Percentiles rank a stretch among this genome's conserved stretches.
Conservation (phyloP, 305 asterid genomes). For the Vinca major region DNA sequence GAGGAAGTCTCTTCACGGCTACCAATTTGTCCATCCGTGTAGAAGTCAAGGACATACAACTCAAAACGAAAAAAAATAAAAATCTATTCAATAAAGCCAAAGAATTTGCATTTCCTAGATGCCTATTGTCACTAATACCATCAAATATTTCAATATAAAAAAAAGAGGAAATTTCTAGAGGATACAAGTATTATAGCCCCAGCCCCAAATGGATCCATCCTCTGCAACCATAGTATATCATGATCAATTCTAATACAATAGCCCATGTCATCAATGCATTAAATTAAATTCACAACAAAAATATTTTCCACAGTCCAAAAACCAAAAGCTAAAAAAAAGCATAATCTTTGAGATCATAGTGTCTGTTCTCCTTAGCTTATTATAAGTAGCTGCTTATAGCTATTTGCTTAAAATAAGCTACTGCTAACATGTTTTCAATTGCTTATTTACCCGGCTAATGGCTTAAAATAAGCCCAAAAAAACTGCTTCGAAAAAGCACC, state of each 20-base stretch:
- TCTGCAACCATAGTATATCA: conserved; percentile 37
- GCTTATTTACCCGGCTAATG: too few relatives aligned
- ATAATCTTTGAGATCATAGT: too few relatives aligned
- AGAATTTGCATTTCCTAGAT: neutral
- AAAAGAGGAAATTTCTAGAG: conserved; percentile 23
- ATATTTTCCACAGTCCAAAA: too few relatives aligned
- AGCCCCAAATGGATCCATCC: conserved; percentile 90
- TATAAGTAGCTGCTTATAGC: too few relatives aligned
- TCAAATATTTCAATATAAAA: neutral
- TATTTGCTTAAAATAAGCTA: too few relatives aligned
- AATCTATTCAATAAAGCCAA: conserved; percentile 5
- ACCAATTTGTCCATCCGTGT: conserved; percentile 78
- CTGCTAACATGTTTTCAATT: too few relatives aligned
- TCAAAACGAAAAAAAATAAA: conserved; percentile 4
- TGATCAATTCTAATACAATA: neutral
- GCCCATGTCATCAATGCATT: neutral
- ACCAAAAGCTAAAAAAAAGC: too few relatives aligned
- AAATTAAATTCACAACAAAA: neutral
- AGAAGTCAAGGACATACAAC: conserved; percentile 40
- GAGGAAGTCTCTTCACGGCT: conserved; percentile 44
- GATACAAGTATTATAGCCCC: conserved; percentile 92
- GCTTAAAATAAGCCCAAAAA: too few relatives aligned
- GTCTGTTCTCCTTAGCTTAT: too few relatives aligned
- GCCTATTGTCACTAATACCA: neutral
- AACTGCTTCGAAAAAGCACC: too few relatives aligned